A percentile compares a stretch with the other conserved stretches of the same genome.
Conservation (phyloP, 805 yeast species). For the Starmerella sirachaensis region DNA sequence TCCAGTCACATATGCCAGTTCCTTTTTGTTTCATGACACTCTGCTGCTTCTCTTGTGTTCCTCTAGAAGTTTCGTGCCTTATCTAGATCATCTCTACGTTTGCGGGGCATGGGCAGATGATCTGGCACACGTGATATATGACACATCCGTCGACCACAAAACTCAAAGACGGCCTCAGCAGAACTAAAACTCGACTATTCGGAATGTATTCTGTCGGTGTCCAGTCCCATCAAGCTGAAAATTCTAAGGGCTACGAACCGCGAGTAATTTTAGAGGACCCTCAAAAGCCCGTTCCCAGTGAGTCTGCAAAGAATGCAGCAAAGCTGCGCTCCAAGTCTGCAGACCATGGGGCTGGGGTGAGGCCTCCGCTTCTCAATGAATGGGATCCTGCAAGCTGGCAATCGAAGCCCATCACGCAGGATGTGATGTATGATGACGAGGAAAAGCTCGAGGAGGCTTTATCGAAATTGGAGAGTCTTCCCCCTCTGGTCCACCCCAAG, state of each 20-base stretch:
- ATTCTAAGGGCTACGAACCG: conserved; percentile 14
- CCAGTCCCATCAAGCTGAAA: not conserved
- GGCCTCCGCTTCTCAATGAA: conserved; percentile 15
- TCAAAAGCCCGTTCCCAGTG: conserved; percentile 28
- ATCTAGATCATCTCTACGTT: no score
- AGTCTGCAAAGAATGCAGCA: conserved; percentile 31
- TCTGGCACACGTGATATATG: no score
- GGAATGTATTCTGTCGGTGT: no score
- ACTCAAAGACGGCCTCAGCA: no score
- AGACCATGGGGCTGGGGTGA: conserved; percentile 15
- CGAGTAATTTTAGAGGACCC: conserved; percentile 27
- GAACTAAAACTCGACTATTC: no score
- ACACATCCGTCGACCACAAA: no score
- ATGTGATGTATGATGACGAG: conserved; percentile 33
- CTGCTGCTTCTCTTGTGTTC: no score
- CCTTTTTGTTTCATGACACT: no score
- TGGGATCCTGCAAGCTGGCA: conserved; percentile 37
- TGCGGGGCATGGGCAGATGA: no score
- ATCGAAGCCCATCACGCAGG: conserved; percentile 33
- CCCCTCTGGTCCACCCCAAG: conserved; percentile 33
- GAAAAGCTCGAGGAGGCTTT: conserved; percentile 31
- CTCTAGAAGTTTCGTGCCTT: no score
- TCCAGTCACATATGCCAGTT: no score
- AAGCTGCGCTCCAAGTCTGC: conserved; percentile 30
- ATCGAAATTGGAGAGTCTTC: conserved; percentile 32